These are phyloP conservation scores for Golovinomyces cichoracearum DNA, from an alignment of 2,329 filamentous ascomycete genomes.

Conservation along the genomic window DNA sequence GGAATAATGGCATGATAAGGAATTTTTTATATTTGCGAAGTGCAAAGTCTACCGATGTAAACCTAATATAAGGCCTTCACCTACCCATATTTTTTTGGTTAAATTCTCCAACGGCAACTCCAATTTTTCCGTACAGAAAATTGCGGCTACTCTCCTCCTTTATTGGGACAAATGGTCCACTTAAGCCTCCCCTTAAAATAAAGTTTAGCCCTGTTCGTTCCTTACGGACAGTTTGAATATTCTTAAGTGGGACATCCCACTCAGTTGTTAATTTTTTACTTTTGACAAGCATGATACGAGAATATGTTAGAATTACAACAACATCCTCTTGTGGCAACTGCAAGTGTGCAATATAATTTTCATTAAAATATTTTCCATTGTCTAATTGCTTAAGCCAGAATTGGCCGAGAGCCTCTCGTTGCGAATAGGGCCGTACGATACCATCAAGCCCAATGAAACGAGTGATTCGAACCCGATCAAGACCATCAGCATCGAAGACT, in stretches of 20 bases:
- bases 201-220: constrained; percentile 85
- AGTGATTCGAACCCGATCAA: constrained; percentile 80
- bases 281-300: constrained; percentile 69
- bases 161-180: constrained; percentile 84
- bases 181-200: constrained; percentile 64
- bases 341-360: constrained; percentile 87
- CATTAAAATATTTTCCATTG: constrained; percentile 92
- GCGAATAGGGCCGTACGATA: constrained; percentile 78
- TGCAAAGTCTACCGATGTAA: too few species aligned
- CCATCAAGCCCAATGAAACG: constrained; percentile 82
- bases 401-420: constrained; percentile 84
- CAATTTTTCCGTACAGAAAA: constrained; percentile 39
- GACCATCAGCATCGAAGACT: constrained; percentile 80
- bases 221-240: constrained; percentile 90
- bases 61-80: too few species aligned
- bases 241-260: constrained; percentile 89
- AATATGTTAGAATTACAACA: constrained; percentile 69
- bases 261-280: constrained; percentile 66
- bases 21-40: too few species aligned
- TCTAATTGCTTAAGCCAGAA: constrained; percentile 98
- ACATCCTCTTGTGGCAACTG: constrained; percentile 74
- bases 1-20: too few species aligned
- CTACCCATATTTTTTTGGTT: constrained; percentile 27
- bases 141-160: constrained; percentile 52
- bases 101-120: constrained; percentile 39